Evolutionary conservation across 495 filamentous ascomycete species (phyloP).

Genomic region (Aspergillus avenaceus): DNA sequence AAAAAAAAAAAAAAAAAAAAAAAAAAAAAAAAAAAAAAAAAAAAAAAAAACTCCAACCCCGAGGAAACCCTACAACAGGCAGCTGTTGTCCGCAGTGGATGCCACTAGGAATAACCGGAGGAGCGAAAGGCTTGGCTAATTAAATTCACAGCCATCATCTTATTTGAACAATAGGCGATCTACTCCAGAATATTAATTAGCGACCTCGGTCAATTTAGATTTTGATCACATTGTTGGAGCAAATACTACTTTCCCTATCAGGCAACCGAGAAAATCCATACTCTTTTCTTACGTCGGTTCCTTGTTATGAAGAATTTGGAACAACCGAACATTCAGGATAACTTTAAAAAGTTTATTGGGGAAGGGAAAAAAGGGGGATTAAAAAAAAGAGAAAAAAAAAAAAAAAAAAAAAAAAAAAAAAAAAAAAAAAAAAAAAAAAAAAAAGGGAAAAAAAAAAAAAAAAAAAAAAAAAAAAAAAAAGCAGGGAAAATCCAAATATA

Average conservation of each 20-base stretch:
- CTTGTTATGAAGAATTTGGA: too few species aligned
- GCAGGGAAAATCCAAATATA: neutral
- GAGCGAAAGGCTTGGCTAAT: neutral
- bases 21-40: neutral
- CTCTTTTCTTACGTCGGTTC: too few species aligned
- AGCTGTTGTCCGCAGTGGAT: too few species aligned
- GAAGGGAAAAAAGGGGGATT: neutral
- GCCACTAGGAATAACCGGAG: neutral
- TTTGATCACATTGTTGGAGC: neutral
- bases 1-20: neutral
- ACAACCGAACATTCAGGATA: too few species aligned
- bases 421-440: neutral
- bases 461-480: neutral
- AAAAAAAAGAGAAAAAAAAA: neutral
- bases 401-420: neutral
- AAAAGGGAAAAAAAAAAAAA: neutral
- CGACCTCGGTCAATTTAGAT: neutral
- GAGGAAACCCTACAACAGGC: too few species aligned
- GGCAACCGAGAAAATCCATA: too few species aligned
- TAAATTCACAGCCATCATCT: too few species aligned
- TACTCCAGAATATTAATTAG: neutral
- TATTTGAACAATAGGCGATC: neutral
- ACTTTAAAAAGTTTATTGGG: too few species aligned
- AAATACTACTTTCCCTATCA: neutral
- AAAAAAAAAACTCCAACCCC: too few species aligned